Evolutionary conservation across 441 rosid species (phyloP).

Genomic region (Gossypium gossypioides): DNA sequence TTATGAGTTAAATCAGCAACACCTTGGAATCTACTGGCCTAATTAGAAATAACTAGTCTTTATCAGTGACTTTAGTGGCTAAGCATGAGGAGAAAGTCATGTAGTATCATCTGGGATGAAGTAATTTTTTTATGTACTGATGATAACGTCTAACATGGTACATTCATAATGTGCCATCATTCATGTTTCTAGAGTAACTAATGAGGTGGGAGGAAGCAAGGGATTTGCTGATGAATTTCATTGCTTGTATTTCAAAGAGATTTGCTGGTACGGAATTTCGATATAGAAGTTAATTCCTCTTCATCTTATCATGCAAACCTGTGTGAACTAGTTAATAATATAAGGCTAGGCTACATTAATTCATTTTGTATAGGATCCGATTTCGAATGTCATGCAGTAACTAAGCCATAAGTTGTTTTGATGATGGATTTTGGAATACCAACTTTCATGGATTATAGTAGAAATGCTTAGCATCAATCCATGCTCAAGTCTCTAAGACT

Average conservation of each 20-base stretch:
- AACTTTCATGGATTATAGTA: neutral
- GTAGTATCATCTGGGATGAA: neutral
- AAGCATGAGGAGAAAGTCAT: neutral
- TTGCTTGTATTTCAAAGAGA: neutral
- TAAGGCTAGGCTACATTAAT: neutral
- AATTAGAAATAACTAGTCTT: neutral
- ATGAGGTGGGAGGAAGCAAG: neutral
- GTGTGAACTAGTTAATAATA: neutral
- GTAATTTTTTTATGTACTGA: neutral
- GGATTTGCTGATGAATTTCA: neutral
- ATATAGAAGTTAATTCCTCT: neutral
- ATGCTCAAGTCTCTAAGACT: neutral
- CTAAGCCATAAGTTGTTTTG: neutral
- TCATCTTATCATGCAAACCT: neutral
- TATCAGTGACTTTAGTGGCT: neutral
- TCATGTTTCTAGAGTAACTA: neutral
- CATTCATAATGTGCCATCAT: neutral
- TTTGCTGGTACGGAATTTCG: neutral
- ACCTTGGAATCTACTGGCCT: neutral
- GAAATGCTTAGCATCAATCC: neutral
- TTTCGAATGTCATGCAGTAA: neutral
- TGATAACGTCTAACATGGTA: neutral
- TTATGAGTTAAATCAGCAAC: slow-evolving; percentile 33
- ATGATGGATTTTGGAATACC: neutral
- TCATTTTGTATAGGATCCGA: neutral